These are phyloP conservation scores for Cryomyces antarcticus DNA, from an alignment of 495 filamentous ascomycete genomes.

Conservation along the genomic window DNA sequence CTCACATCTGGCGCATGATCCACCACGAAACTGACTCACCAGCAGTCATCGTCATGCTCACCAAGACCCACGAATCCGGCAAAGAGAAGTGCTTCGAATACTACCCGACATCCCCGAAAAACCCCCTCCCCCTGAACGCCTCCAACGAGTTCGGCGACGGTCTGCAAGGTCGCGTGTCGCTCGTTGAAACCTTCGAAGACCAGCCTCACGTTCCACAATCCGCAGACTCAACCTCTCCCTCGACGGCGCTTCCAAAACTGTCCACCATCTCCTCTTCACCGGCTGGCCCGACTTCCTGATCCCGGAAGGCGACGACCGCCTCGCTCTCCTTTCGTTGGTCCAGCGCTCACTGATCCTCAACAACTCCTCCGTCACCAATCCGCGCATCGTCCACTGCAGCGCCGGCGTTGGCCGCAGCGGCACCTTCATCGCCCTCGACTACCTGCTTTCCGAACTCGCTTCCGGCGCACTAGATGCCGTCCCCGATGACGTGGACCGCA, in stretches of 20 bases:
- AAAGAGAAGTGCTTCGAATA: conserved; percentile 85
- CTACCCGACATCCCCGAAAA: conserved; percentile 43
- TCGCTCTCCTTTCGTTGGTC: conserved; percentile 61
- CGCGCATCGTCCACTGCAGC: conserved; percentile 80
- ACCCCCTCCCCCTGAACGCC: conserved; percentile 34
- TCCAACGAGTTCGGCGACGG: conserved; percentile 41
- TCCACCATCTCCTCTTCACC: conserved; percentile 82
- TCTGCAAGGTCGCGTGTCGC: conserved; percentile 31
- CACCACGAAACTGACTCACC: conserved; percentile 63
- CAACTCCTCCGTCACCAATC: conserved; percentile 41
- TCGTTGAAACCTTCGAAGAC: conserved; percentile 28
- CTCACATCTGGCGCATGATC: conserved; percentile 92
- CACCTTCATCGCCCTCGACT: conserved; percentile 88
- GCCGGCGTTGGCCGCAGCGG: conserved; percentile 88
- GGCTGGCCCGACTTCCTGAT: conserved; percentile 90
- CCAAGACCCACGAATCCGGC: conserved; percentile 64
- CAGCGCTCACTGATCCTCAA: conserved; percentile 46
- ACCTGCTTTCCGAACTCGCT: conserved; percentile 63
- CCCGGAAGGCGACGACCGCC: conserved; percentile 59
- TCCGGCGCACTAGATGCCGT: conserved; percentile 41
- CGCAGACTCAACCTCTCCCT: conserved; percentile 33
- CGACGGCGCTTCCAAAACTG: conserved; percentile 40
- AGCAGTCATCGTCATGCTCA: conserved; percentile 88
- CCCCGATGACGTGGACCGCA: conserved; percentile 18
- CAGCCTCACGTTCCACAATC: conserved; percentile 30